These are phyloP conservation scores for Fusarium transvaalense DNA, from an alignment of 2,329 filamentous ascomycete species.

Conservation along the genomic window DNA sequence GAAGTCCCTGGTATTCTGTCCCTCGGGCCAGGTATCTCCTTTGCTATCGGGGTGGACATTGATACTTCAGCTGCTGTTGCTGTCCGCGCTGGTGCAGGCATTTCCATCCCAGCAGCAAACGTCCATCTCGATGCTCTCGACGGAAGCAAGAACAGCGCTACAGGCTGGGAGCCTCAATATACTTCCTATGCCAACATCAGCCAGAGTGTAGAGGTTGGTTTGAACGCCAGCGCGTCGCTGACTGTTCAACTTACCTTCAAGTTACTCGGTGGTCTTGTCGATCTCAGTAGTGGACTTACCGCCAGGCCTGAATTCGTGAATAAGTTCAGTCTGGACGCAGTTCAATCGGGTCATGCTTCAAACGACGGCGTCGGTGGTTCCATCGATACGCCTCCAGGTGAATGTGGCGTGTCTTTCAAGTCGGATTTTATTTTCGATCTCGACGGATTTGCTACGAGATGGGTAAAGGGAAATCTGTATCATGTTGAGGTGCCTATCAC, in stretches of 20 bases:
- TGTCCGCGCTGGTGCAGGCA: slow-evolving; percentile 8
- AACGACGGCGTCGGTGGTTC: background rate
- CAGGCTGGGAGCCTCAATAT: slow-evolving; percentile 18
- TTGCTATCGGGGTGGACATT: slow-evolving; percentile 7
- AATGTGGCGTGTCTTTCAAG: slow-evolving; percentile 16
- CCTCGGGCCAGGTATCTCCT: slow-evolving; percentile 8
- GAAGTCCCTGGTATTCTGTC: slow-evolving; percentile 19
- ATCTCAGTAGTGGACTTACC: slow-evolving; percentile 20
- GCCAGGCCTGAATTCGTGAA: slow-evolving; percentile 16
- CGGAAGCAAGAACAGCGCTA: slow-evolving; percentile 7
- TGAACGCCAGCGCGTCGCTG: slow-evolving; percentile 11
- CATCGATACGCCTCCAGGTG: background rate
- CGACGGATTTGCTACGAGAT: slow-evolving; percentile 21
- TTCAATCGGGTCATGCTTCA: slow-evolving; percentile 1
- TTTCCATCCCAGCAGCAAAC: slow-evolving; percentile 11
- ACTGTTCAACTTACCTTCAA: slow-evolving; percentile 19
- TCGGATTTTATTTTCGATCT: slow-evolving; percentile 22
- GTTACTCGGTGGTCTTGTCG: slow-evolving; percentile 10
- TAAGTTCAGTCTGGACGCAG: slow-evolving; percentile 20
- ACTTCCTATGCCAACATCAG: slow-evolving; percentile 20
- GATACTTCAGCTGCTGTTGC: slow-evolving; percentile 16
- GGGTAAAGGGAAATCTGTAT: slow-evolving; percentile 19
- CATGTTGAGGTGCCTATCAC: slow-evolving; percentile 17
- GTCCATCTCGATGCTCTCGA: slow-evolving; percentile 19
- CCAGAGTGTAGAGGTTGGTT: slow-evolving; percentile 16